phyloP scores from a whole-genome alignment of 257 asterid species.

The Salvia rosmarinus region DNA sequence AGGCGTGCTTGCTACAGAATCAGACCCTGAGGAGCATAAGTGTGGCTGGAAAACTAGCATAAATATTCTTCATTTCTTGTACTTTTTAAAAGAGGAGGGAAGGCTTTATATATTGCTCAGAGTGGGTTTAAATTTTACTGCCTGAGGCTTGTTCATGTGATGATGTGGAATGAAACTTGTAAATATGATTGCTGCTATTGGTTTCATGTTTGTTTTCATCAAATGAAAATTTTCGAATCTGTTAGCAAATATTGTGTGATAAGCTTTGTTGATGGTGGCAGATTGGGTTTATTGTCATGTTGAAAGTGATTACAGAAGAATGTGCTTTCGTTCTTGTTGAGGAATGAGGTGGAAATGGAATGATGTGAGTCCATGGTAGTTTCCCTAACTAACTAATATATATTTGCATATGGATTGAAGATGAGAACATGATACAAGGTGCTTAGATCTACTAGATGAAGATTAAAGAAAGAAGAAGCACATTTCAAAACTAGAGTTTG shows the following conservation, averaged over 20 bases:
- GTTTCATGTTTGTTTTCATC: neutral
- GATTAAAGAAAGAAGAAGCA: neutral
- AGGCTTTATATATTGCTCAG: no score
- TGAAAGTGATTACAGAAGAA: conserved; percentile 2
- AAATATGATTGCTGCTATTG: neutral
- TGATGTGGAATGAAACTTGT: neutral
- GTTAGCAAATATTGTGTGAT: neutral
- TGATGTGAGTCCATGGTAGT: neutral
- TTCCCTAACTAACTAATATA: conserved; percentile 15
- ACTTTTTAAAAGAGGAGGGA: neutral
- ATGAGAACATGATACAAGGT: neutral
- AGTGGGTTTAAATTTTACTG: no score
- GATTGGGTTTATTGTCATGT: conserved; percentile 1
- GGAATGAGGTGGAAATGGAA: neutral
- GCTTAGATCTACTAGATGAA: conserved; percentile 4
- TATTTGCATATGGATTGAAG: neutral
- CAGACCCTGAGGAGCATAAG: neutral
- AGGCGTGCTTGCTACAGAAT: conserved; percentile 1
- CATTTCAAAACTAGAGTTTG: neutral
- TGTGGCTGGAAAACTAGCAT: neutral
- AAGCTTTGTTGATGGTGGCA: neutral
- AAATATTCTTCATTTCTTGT: neutral
- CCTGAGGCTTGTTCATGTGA: neutral
- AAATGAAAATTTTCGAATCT: conserved; percentile 5
- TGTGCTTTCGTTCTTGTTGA: neutral